These are phyloP conservation scores for Chytriomyces hyalinus DNA, from an alignment of 192 early-diverging fungal species.

Conservation along the genomic window DNA sequence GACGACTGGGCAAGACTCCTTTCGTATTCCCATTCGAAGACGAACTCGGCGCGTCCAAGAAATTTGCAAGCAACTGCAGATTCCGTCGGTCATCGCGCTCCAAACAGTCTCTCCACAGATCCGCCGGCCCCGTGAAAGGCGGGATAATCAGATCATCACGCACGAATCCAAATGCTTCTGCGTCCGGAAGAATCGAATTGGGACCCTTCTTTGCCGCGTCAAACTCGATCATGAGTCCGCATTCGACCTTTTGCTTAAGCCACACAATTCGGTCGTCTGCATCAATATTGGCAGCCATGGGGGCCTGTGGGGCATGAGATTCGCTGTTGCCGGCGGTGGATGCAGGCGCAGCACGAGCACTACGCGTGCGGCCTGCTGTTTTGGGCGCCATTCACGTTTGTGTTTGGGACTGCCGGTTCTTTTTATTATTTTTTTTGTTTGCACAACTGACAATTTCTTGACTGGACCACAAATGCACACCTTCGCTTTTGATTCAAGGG, in stretches of 20 bases:
- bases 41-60: constrained; percentile 45
- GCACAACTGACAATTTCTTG: background rate
- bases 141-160: background rate
- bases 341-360: background rate
- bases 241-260: constrained; percentile 45
- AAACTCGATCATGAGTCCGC: constrained; percentile 54
- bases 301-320: background rate
- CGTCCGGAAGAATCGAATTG: background rate
- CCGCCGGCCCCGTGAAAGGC: constrained; percentile 22
- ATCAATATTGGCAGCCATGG: constrained; percentile 8
- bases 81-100: constrained; percentile 49
- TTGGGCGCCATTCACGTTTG: background rate
- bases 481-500: too few species aligned
- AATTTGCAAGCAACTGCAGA: constrained; percentile 48
- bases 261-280: constrained; percentile 50
- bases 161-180: background rate
- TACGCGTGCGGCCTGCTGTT: constrained; percentile 1
- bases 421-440: background rate
- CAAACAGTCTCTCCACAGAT: constrained; percentile 57
- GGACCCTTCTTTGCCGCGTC: constrained; percentile 8
- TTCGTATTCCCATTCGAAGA: background rate
- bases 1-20: background rate
- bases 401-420: background rate
- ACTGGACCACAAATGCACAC: background rate
- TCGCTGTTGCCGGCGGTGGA: background rate